Evolutionary conservation across 495 filamentous ascomycete species (phyloP).

Genomic region (Hypoxylon fragiforme): DNA sequence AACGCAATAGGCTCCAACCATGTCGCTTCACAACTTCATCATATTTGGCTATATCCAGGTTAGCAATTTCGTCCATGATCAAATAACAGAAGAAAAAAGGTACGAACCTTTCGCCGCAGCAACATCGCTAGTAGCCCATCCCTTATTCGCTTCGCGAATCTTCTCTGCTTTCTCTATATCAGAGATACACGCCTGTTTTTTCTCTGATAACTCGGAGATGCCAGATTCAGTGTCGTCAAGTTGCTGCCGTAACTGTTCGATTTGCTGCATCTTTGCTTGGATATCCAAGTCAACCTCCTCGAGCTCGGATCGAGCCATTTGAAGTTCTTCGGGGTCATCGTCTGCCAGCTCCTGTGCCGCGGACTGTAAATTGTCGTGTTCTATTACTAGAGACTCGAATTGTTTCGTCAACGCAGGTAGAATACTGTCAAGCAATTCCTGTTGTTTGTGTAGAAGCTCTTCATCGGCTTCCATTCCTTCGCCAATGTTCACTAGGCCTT

Average conservation of each 20-base stretch:
- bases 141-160: slow-evolving; percentile 81
- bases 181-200: slow-evolving; percentile 66
- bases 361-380: slow-evolving; percentile 67
- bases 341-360: slow-evolving; percentile 75
- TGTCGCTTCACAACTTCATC: slow-evolving; percentile 66
- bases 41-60: slow-evolving; percentile 60
- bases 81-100: neutral
- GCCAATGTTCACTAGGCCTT: slow-evolving; percentile 71
- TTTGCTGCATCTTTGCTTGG: slow-evolving; percentile 63
- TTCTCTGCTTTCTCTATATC: slow-evolving; percentile 85
- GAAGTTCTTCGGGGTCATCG: slow-evolving; percentile 77
- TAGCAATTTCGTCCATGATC: slow-evolving; percentile 3
- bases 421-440: slow-evolving; percentile 63
- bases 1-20: slow-evolving; percentile 79
- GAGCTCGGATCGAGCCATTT: slow-evolving; percentile 65
- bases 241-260: slow-evolving; percentile 65
- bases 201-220: slow-evolving; percentile 61
- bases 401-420: slow-evolving; percentile 67
- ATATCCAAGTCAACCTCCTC: slow-evolving; percentile 66
- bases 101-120: slow-evolving; percentile 65
- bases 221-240: slow-evolving; percentile 63
- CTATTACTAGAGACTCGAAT: slow-evolving; percentile 59
- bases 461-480: slow-evolving; percentile 80
- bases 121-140: slow-evolving; percentile 84
- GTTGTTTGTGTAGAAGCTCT: slow-evolving; percentile 64